These are phyloP conservation scores for Aureobasidium namibiae DNA, from an alignment of 2,329 filamentous ascomycete species.

Conservation along the genomic window DNA sequence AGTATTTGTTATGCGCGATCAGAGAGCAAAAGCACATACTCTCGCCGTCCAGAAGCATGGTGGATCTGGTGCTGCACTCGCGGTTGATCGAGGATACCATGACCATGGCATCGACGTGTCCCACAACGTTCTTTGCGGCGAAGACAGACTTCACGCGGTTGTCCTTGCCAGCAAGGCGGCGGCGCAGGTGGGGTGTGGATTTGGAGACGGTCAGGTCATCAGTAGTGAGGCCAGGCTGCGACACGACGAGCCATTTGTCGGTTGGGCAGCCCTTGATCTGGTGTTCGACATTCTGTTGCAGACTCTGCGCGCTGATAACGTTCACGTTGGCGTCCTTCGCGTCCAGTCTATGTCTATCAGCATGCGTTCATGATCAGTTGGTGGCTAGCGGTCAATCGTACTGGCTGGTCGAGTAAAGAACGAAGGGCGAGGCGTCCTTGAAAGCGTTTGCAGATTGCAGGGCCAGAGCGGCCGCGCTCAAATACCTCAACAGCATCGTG, in stretches of 20 bases:
- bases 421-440: constrained; percentile 78
- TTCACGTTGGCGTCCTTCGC: constrained; percentile 18
- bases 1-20: neutral
- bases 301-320: constrained; percentile 20
- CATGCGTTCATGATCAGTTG: constrained; percentile 13
- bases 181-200: constrained; percentile 46
- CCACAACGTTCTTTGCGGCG: constrained; percentile 5
- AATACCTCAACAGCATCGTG: constrained; percentile 7
- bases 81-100: neutral
- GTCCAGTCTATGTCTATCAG: constrained; percentile 16
- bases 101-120: neutral
- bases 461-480: constrained; percentile 13
- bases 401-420: constrained; percentile 78
- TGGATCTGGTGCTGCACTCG: neutral
- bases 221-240: constrained; percentile 65
- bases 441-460: constrained; percentile 54
- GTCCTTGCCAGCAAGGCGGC: constrained; percentile 37
- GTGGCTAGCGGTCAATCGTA: constrained; percentile 39
- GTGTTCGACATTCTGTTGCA: constrained; percentile 15
- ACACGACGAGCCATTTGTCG: constrained; percentile 44
- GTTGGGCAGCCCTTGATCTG: constrained; percentile 11
- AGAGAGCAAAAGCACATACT: neutral
- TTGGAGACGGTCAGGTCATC: constrained; percentile 54
- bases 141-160: neutral
- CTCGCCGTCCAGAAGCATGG: neutral